These are phyloP conservation scores for Suillus paluster DNA, from an alignment of 768 basidiomycete genomes.

Conservation along the genomic window DNA sequence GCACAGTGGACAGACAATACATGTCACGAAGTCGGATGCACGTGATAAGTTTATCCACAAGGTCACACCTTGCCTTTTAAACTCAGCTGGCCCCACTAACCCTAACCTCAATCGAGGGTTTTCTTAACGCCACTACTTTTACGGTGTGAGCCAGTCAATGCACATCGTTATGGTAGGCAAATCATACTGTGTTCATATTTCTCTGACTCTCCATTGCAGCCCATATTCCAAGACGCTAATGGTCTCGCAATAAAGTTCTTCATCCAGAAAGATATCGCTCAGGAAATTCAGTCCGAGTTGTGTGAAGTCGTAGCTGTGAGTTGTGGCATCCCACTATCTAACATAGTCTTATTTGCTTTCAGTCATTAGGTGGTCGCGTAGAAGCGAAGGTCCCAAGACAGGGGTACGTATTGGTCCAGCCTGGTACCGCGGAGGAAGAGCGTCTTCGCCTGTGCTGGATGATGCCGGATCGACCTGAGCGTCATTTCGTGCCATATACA, in stretches of 20 bases:
- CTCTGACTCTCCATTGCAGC: constrained; percentile 39
- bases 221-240: constrained; percentile 72
- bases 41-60: not conserved
- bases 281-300: constrained; percentile 70
- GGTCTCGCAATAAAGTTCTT: constrained; percentile 82
- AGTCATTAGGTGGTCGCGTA: constrained; percentile 78
- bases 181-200: not conserved
- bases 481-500: constrained; percentile 80
- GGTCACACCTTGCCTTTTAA: constrained; percentile 1
- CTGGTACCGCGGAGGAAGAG: constrained; percentile 70
- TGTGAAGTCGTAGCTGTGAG: constrained; percentile 74
- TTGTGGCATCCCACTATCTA: constrained; percentile 3
- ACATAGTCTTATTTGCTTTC: constrained; percentile 6
- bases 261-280: constrained; percentile 76
- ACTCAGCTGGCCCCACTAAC: constrained; percentile 20
- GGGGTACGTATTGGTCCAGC: constrained; percentile 75
- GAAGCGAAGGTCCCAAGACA: constrained; percentile 78
- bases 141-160: constrained; percentile 11
- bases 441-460: constrained; percentile 79
- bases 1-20: too few species aligned
- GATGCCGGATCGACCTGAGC: constrained; percentile 67
- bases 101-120: constrained; percentile 41
- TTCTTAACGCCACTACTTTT: constrained; percentile 10
- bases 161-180: constrained; percentile 9
- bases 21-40: not conserved